Evolutionary conservation across 2,329 filamentous ascomycete species (phyloP), one percentile per base, ranked within the genome.

Genomic region (Thermothelomyces thermophilus): DNA sequence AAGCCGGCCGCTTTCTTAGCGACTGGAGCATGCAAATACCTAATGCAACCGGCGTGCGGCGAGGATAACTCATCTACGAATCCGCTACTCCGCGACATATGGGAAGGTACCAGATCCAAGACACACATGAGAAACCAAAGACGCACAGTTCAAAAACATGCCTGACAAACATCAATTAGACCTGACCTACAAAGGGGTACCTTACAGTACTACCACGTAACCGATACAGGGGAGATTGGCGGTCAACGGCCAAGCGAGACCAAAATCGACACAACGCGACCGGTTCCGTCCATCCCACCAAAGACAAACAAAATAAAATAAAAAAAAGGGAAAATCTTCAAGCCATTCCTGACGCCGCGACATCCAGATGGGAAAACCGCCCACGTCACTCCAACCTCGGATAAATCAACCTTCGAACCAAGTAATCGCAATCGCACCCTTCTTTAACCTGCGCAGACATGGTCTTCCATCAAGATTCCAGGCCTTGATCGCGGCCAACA

Each of bases 341-440:
- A 50, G 39, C 43, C 42, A 49, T 46, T 44, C 51, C 51, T 50
- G 51, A 53, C 51, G 51, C 51, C 51, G 39, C 46, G 42, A 50
- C 51, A 53, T 50, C 51, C 51, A 53, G 30, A 50, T 36, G 34
- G 39, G 37, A 37, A 50, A 52, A 41, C 46, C 46, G 46, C 46
- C 36, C 46, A 45, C 35, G 41, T 33, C 41, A 36, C 6, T 11
- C 37, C 42, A 36, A 31, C 31, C 24, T 28, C 37, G 20, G 3
- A 13, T 36, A 22, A 8, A 6, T 10, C n/a, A 9, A 17, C 11
- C 24, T 16, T 16, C 33, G 14, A 34, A 39, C 28, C 28, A 43
- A 43, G 30, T 10, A 20, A 33, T 22, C n/a, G n/a, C 24, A 26
- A 26, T 26, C 24, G 24, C 24, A 26, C 9, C 24, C 24, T 9